Evolutionary conservation across 352 stramenopile genomes (phyloP).

Genomic region (Phytophthora parvispora): DNA sequence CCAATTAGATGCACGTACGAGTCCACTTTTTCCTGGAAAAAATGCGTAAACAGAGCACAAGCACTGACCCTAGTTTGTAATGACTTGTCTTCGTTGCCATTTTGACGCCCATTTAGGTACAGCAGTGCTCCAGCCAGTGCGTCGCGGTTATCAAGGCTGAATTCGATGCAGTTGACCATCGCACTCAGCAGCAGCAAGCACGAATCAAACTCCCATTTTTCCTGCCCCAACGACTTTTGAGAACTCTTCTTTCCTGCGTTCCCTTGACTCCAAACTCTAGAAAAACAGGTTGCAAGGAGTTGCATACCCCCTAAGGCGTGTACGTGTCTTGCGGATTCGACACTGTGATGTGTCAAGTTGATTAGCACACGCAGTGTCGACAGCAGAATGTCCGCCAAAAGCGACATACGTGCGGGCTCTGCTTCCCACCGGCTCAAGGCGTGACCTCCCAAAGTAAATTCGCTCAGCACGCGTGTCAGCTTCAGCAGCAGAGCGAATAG

Average conservation of each 20-base stretch:
- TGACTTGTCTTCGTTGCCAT: neutral
- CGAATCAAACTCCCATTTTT: constrained; percentile 69
- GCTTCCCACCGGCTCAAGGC: constrained; percentile 31
- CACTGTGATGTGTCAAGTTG: constrained; percentile 85
- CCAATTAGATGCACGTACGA: constrained; percentile 65
- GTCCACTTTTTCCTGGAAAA: constrained; percentile 66
- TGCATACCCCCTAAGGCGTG: constrained; percentile 46
- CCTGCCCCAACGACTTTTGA: constrained; percentile 17
- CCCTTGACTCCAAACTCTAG: constrained; percentile 29
- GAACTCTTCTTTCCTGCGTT: neutral
- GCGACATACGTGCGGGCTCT: constrained; percentile 35
- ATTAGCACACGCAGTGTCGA: constrained; percentile 69
- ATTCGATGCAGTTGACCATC: constrained; percentile 79
- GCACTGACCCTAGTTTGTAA: neutral
- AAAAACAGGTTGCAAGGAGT: constrained; percentile 59
- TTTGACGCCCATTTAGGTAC: neutral
- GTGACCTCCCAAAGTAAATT: constrained; percentile 43
- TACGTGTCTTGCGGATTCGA: constrained; percentile 54
- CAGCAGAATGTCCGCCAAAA: constrained; percentile 56
- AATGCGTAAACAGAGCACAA: constrained; percentile 55
- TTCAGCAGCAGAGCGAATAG: constrained; percentile 55
- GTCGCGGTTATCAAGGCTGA: constrained; percentile 61
- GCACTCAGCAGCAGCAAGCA: constrained; percentile 72
- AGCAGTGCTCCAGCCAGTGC: constrained; percentile 32
- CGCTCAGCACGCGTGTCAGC: constrained; percentile 45